Percentiles rank a stretch among this genome's conserved stretches.
These are phyloP conservation scores for Tolypocladium amazonense DNA, from an alignment of 2,329 filamentous ascomycete genomes.

Conservation along the genomic window DNA sequence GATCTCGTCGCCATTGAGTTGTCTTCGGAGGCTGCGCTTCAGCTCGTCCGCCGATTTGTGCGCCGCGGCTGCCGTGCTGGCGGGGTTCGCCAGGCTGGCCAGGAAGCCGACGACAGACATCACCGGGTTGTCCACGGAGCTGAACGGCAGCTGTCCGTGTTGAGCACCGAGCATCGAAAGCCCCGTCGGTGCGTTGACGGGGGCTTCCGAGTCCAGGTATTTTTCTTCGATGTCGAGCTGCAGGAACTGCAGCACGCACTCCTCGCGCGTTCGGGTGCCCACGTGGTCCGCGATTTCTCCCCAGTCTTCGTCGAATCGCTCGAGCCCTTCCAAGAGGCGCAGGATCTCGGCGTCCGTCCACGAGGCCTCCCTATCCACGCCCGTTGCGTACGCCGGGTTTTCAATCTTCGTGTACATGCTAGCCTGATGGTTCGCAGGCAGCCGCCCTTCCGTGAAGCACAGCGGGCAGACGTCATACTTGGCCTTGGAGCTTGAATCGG, in stretches of 20 bases:
- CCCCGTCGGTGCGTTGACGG: constrained; percentile 41
- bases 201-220: constrained; percentile 69
- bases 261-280: constrained; percentile 80
- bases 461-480: constrained; percentile 87
- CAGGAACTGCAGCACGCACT: constrained; percentile 93
- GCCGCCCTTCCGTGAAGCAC: constrained; percentile 76
- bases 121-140: constrained; percentile 87
- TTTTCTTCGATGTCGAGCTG: constrained; percentile 97
- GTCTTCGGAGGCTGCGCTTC: constrained; percentile 66
- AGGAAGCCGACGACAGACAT: constrained; percentile 94
- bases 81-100: constrained; percentile 80
- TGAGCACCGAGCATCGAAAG: constrained; percentile 60
- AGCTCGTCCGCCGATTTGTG: constrained; percentile 81
- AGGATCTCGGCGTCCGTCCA: constrained; percentile 89
- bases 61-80: constrained; percentile 81
- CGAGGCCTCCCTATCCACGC: constrained; percentile 73
- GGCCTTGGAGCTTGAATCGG: constrained; percentile 49
- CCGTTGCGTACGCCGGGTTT: constrained; percentile 69
- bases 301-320: constrained; percentile 95
- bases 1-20: constrained; percentile 50
- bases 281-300: constrained; percentile 86
- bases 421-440: constrained; percentile 68
- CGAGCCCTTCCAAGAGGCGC: constrained; percentile 80
- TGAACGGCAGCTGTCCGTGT: constrained; percentile 77
- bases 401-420: constrained; percentile 83